A percentile compares a stretch with the other conserved stretches of the same genome.
Conservation (phyloP, 2,329 filamentous ascomycete genomes). For the Aspergillus sojae region DNA sequence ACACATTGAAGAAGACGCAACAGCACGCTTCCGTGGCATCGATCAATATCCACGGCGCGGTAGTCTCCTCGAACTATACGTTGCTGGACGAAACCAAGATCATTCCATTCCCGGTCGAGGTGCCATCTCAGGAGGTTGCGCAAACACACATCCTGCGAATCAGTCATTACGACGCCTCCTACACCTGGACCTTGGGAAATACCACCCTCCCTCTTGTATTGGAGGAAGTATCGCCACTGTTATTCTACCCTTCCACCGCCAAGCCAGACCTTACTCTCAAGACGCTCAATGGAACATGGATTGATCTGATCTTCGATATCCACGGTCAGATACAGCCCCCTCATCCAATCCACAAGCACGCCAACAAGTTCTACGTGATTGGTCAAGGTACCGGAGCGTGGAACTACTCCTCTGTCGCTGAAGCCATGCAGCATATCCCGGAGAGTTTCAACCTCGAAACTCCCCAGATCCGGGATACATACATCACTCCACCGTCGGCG, state of each 20-base stretch:
- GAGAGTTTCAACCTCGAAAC: constrained; percentile 59
- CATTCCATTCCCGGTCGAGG: constrained; percentile 51
- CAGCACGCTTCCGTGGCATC: constrained; percentile 39
- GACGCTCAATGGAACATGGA: constrained; percentile 54
- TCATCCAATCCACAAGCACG: constrained; percentile 68
- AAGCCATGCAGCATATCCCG: constrained; percentile 53
- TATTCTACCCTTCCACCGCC: constrained; percentile 50
- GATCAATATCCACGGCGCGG: constrained; percentile 54
- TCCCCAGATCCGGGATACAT: constrained; percentile 58
- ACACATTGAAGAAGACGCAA: constrained; percentile 22
- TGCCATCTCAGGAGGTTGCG: constrained; percentile 47
- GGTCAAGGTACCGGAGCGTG: constrained; percentile 56
- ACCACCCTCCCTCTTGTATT: constrained; percentile 40
- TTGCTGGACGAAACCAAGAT: constrained; percentile 49
- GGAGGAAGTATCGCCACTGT: constrained; percentile 47
- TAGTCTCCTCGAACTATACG: constrained; percentile 42
- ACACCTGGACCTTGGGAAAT: constrained; percentile 56
- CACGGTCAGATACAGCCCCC: constrained; percentile 52
- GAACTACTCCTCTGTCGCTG: constrained; percentile 56
- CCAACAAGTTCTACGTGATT: constrained; percentile 61
- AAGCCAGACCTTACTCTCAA: constrained; percentile 51
- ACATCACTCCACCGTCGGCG: constrained; percentile 41
- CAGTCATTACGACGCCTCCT: constrained; percentile 42
- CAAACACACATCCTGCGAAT: constrained; percentile 47
- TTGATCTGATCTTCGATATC: constrained; percentile 58